Conservation (phyloP, 2,329 filamentous ascomycete genomes). For the Stagonosporopsis chrysanthemi region DNA sequence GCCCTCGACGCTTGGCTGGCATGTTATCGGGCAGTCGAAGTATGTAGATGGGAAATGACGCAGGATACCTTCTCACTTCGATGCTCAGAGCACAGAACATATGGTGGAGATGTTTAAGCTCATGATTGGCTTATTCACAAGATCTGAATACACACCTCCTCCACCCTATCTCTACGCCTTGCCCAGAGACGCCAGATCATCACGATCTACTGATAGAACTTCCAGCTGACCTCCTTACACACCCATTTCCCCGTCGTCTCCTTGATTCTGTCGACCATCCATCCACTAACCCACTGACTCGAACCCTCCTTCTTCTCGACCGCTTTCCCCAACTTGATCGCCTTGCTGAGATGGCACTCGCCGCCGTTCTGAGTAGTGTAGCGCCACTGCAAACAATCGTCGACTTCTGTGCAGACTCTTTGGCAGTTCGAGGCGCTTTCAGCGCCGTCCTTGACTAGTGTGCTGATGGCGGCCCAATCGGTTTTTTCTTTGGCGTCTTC, state of each 20-base stretch:
- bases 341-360: conserved; percentile 45
- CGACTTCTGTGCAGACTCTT: conserved; percentile 33
- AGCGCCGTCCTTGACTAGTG: conserved; percentile 30
- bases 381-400: conserved; percentile 50
- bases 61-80: too few relatives aligned
- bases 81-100: too few relatives aligned
- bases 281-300: conserved; percentile 46
- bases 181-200: neutral
- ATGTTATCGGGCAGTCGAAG: too few relatives aligned
- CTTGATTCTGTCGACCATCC: conserved; percentile 45
- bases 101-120: too few relatives aligned
- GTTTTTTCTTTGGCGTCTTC: conserved; percentile 7
- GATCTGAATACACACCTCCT: neutral
- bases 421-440: conserved; percentile 36
- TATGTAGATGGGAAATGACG: too few relatives aligned
- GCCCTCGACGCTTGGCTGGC: too few relatives aligned
- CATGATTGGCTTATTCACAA: neutral
- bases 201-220: conserved; percentile 34
- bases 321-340: conserved; percentile 37
- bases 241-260: conserved; percentile 32
- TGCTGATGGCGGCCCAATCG: conserved; percentile 8
- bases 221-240: conserved; percentile 40
- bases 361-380: conserved; percentile 35
- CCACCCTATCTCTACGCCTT: neutral
- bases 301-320: conserved; percentile 21